Evolutionary conservation across 306 rosid genomes (phyloP).

Genomic region (Glycine tomentella): DNA sequence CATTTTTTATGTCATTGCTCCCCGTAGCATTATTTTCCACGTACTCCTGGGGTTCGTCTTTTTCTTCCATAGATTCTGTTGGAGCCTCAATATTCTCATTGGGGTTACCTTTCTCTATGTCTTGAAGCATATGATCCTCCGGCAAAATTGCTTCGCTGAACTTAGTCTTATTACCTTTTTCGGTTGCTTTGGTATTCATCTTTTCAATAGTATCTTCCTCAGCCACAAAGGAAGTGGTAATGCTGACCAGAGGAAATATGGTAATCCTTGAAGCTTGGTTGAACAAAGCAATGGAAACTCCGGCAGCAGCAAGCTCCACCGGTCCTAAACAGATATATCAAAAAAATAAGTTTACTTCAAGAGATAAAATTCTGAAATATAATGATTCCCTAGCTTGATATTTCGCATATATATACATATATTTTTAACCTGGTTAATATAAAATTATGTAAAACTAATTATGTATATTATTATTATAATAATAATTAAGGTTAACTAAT

Average conservation of each 20-base stretch:
- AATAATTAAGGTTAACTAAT: no score
- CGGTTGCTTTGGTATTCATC: conserved; percentile 40
- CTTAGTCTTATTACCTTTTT: conserved; percentile 42
- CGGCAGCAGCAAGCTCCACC: conserved; percentile 94
- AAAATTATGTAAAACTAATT: no score
- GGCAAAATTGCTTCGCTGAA: conserved; percentile 8
- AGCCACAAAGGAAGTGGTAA: conserved; percentile 92
- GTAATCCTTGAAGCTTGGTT: conserved; percentile 95
- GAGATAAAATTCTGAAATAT: no score
- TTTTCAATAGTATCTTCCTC: conserved; percentile 81
- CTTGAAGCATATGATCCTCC: conserved; percentile 47
- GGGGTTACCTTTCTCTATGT: conserved; percentile 53
- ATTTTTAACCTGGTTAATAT: no score
- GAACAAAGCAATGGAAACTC: conserved; percentile 88
- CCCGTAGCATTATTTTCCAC: conserved; percentile 17
- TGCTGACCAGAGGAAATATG: conserved; percentile 90
- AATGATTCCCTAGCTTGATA: no score
- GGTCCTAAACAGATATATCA: conserved; percentile 46
- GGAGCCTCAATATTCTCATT: conserved; percentile 10
- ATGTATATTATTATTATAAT: no score
- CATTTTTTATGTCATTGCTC: conserved; percentile 20
- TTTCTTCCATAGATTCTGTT: no score
- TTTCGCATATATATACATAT: no score
- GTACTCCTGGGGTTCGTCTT: conserved; percentile 38
- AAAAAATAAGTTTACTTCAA: no score